A percentile compares a stretch with the other conserved stretches of the same genome.
phyloP scores from a whole-genome alignment of 441 rosid genomes.

The Adansonia rubrostipa region DNA sequence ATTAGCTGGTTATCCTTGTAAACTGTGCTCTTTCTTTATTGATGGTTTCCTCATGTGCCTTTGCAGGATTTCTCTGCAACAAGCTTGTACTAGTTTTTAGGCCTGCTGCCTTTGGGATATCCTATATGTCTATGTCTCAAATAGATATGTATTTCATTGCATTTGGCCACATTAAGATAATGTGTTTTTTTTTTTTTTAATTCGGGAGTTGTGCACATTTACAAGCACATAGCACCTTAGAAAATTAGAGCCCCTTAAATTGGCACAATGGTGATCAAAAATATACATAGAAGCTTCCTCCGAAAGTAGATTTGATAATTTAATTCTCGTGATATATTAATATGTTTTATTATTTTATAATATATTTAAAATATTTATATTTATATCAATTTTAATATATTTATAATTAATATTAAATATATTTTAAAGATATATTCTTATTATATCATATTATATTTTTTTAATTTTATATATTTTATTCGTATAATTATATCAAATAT shows the following conservation, averaged over 20 bases:
- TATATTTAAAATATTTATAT: no score
- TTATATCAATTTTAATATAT: no score
- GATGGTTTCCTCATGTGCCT: conserved; percentile 3
- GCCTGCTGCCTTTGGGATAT: no score
- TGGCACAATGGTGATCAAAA: background rate
- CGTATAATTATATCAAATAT: no score
- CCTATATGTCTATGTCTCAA: background rate
- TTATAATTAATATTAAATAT: no score
- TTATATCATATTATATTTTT: no score
- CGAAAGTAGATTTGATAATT: no score
- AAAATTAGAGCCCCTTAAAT: background rate
- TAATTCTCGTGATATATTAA: no score
- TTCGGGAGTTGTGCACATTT: background rate
- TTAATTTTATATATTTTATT: no score
- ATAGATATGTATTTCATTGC: background rate
- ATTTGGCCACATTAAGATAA: background rate
- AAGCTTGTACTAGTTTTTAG: background rate
- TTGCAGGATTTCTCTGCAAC: conserved; percentile 4
- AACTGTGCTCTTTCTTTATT: background rate
- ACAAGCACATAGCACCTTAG: background rate
- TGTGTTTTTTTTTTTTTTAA: no score
- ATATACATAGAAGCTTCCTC: background rate
- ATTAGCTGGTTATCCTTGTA: background rate
- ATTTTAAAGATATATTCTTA: no score
- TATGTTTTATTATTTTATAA: no score